A percentile compares a stretch with the other conserved stretches of the same genome.
Conservation (phyloP, 75 land plant species). For the Cupressus sempervirens region DNA sequence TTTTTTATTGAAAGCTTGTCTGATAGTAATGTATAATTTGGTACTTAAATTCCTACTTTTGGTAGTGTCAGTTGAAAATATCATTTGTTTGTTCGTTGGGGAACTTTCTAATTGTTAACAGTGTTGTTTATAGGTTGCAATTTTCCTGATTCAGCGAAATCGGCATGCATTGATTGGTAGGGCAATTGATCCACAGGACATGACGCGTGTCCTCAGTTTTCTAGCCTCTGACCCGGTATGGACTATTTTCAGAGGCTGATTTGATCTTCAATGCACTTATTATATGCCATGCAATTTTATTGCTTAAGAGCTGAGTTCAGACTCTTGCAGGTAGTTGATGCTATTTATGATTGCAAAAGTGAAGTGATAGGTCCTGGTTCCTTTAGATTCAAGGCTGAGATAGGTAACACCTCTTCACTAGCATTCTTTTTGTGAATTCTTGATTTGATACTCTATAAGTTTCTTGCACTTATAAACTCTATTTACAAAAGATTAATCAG, state of each 20-base stretch:
- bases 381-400: constrained; percentile 96
- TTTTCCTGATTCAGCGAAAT: constrained; percentile 94
- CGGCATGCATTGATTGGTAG: constrained; percentile 96
- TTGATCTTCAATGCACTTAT: neutral
- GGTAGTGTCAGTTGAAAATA: neutral
- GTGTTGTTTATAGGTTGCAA: constrained; percentile 68
- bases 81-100: neutral
- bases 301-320: neutral
- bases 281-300: neutral
- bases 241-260: neutral
- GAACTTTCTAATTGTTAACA: neutral
- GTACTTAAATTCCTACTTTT: neutral
- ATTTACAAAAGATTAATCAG: neutral
- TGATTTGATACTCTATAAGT: neutral
- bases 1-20: neutral
- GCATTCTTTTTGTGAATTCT: neutral
- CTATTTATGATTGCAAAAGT: constrained; percentile 96
- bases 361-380: constrained; percentile 98
- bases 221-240: constrained; percentile 11
- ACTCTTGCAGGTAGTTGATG: constrained; percentile 76
- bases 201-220: constrained; percentile 52
- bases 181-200: constrained; percentile 89
- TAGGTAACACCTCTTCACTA: constrained; percentile 45
- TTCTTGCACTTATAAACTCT: neutral
- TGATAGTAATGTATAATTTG: neutral